A percentile compares a stretch with the other conserved stretches of the same genome.
phyloP scores from a whole-genome alignment of 1,284 basidiomycete species.

The Cryptococcus amylolentus region DNA sequence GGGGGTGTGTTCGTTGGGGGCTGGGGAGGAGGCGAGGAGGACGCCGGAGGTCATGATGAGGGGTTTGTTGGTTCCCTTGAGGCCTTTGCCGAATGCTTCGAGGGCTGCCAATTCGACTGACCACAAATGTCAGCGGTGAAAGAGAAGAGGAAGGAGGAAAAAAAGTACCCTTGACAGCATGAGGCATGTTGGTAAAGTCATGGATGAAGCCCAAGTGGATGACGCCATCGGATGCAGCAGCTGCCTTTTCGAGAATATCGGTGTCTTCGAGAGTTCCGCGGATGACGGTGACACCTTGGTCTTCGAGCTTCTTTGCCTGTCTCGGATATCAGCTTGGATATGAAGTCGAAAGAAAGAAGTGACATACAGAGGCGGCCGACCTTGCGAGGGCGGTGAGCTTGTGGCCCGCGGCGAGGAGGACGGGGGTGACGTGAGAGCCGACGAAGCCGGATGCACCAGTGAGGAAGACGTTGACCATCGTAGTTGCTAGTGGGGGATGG shows the following conservation, averaged over 20 bases:
- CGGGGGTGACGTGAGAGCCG: conserved; percentile 21
- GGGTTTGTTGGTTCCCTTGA: conserved; percentile 27
- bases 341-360: not conserved
- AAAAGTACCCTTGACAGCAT: conserved; percentile 4
- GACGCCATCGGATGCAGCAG: conserved; percentile 26
- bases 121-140: too few relatives aligned
- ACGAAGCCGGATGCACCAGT: conserved; percentile 33
- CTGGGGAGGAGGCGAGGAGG: not conserved
- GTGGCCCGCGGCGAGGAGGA: conserved; percentile 28
- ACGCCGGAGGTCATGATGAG: conserved; percentile 18
- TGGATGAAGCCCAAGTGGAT: conserved; percentile 38
- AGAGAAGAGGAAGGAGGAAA: too few relatives aligned
- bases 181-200: conserved; percentile 10
- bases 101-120: conserved; percentile 13
- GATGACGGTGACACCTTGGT: conserved; percentile 19
- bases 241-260: conserved; percentile 20
- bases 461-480: not conserved
- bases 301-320: conserved; percentile 14
- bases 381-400: conserved; percentile 30
- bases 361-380: conserved; percentile 16
- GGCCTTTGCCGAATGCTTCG: conserved; percentile 15
- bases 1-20: not conserved
- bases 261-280: conserved; percentile 22
- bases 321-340: not conserved
- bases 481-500: too few relatives aligned